phyloP scores from a whole-genome alignment of 768 basidiomycete genomes.

The Leccinum disarticulatum region DNA sequence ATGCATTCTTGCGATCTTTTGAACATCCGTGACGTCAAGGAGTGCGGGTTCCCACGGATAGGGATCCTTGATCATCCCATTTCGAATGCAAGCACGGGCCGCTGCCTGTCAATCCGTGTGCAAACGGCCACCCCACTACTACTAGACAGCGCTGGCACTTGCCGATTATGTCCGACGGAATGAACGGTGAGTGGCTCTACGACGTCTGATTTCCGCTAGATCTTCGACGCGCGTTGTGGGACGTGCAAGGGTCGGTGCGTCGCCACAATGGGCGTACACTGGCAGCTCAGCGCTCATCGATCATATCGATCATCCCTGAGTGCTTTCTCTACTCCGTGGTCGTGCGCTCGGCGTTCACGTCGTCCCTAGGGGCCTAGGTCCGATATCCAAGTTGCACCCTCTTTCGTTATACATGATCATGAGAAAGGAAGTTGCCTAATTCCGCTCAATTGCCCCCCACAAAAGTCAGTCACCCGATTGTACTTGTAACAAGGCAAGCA shows the following conservation, averaged over 20 bases:
- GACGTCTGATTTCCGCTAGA: too few species aligned
- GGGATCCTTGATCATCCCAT: too few species aligned
- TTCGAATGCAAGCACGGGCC: too few species aligned
- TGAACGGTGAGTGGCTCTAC: too few species aligned
- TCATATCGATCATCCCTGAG: too few species aligned
- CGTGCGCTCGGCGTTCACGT: not conserved
- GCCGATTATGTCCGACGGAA: not conserved
- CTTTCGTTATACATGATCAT: not conserved
- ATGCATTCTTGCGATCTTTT: too few species aligned
- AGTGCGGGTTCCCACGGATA: too few species aligned
- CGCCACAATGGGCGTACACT: not conserved
- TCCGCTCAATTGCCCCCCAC: not conserved
- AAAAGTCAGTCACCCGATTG: not conserved
- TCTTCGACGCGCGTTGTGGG: not conserved
- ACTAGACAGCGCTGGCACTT: not conserved
- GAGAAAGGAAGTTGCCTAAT: not conserved
- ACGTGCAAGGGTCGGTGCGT: not conserved
- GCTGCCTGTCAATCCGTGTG: too few species aligned
- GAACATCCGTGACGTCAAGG: too few species aligned
- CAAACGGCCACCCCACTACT: too few species aligned
- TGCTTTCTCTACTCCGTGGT: not conserved
- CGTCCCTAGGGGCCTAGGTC: not conserved
- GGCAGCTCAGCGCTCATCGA: too few species aligned
- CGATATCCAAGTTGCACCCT: not conserved
- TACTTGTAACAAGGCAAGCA: not conserved